Evolutionary conservation across 306 rosid species (phyloP).

Genomic region (Coriaria nepalensis): DNA sequence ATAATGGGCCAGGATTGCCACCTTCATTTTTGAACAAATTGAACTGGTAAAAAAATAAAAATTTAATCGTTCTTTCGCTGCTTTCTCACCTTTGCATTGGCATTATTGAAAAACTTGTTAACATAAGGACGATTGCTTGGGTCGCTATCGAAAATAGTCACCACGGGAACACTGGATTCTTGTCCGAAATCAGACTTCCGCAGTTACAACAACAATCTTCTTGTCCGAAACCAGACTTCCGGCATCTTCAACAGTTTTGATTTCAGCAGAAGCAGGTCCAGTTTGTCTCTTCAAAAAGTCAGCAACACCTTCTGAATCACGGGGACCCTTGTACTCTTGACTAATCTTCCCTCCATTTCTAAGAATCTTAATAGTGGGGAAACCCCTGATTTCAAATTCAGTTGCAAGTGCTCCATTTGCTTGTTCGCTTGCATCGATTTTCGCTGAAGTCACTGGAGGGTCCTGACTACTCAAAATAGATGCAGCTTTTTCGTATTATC

Average conservation of each 20-base stretch:
- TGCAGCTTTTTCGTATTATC: constrained; percentile 81
- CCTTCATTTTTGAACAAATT: constrained; percentile 1
- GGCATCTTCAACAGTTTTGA: constrained; percentile 67
- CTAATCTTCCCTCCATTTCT: constrained; percentile 67
- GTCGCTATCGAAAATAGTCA: constrained; percentile 58
- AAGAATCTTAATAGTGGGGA: constrained; percentile 76
- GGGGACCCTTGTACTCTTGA: constrained; percentile 92
- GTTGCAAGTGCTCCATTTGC: constrained; percentile 43
- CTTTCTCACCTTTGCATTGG: constrained; percentile 47
- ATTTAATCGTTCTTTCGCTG: not conserved
- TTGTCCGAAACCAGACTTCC: constrained; percentile 36
- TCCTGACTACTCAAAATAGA: constrained; percentile 58
- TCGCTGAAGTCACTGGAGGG: constrained; percentile 64
- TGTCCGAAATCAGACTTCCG: constrained; percentile 41
- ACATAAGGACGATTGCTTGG: constrained; percentile 60
- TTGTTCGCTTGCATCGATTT: constrained; percentile 74
- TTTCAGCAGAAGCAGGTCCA: constrained; percentile 76
- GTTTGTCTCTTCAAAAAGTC: constrained; percentile 70
- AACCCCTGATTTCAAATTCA: constrained; percentile 53
- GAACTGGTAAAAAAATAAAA: constrained; percentile 1
- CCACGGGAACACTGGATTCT: constrained; percentile 41
- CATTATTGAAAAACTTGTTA: constrained; percentile 45
- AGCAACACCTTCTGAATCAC: constrained; percentile 83
- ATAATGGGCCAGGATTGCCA: not conserved
- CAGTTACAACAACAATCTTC: constrained; percentile 59